Conservation (phyloP, 371 early-diverging fungal genomes). For the Umbelopsis sp. region DNA sequence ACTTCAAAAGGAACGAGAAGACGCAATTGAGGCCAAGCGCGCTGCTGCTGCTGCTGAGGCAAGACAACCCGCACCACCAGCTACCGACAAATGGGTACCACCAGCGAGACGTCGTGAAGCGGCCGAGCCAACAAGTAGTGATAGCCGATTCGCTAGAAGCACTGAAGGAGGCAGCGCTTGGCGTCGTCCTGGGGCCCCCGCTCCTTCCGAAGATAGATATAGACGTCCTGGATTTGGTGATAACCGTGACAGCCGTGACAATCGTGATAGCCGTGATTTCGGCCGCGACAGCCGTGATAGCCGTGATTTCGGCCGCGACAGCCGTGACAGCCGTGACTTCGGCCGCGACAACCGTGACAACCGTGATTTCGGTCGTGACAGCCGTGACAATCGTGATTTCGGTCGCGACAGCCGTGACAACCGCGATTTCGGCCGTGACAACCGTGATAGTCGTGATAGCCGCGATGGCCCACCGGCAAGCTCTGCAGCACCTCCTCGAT, state of each 20-base stretch:
- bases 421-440: too few relatives aligned
- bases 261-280: background rate
- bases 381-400: background rate
- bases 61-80: background rate
- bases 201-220: slow-evolving; percentile 11
- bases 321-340: background rate
- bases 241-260: background rate
- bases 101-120: slow-evolving; percentile 8
- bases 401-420: background rate
- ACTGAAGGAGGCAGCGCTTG: slow-evolving; percentile 10
- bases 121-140: background rate
- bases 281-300: background rate
- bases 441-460: too few relatives aligned
- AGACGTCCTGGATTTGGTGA: background rate
- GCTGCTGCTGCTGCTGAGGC: slow-evolving; percentile 19
- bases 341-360: too few relatives aligned
- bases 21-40: slow-evolving; percentile 44
- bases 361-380: background rate
- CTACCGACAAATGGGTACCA: slow-evolving; percentile 12
- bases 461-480: background rate
- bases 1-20: slow-evolving; percentile 44
- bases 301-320: background rate
- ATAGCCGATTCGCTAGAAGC: background rate
- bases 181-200: slow-evolving; percentile 21
- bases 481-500: background rate